Evolutionary conservation across 345 rosid genomes (phyloP), one percentile per base, ranked within the genome.

Genomic region (Lagerstroemia speciosa): DNA sequence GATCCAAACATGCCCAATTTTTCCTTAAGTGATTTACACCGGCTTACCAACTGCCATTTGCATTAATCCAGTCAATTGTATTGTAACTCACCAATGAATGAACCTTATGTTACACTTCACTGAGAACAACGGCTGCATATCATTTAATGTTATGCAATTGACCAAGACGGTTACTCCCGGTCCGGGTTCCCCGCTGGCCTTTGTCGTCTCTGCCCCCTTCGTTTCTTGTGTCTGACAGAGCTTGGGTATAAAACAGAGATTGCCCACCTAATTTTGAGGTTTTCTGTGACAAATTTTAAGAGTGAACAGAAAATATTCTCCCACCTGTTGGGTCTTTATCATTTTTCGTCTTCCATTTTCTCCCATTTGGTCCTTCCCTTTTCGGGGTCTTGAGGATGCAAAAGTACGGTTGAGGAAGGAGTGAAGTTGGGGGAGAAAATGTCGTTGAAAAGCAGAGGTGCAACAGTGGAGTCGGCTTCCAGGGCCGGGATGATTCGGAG

Each of bases 361-460:
- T 15, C 19, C 24, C 9, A 14, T 16, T 41, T 41, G 15, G 46
- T 41, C 46, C 9, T 41, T 41, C 15, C 45, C 66, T 50, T 48
- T 63, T 64, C 62, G 62, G 24, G 67, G 68, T 66, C 17, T 30
- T 12, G 31, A 29, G 72, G 52, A 61, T 69, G 67, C 34, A 2
- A 45, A 41, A 6, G 67, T 8, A 43, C 31, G 52, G 45, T 32
- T 57, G 70, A 67, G 61, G 6, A 50, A 22, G 26, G 36, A 20
- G 0, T 36, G 70, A 58, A 34, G 62, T 6, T 8, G 20, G 33
- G 5, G 20, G 52, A 43, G 62, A 64, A n/a, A 67, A 93, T 93
- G 93, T 81, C 86, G 60, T 72, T 79, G 64, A 93, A 86, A 83
- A 83, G 70, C 69, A 84, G 88, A 80, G 86, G 75, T 64, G 77